phyloP scores from a whole-genome alignment of 495 filamentous ascomycete genomes.

The Penicillium pulvis region DNA sequence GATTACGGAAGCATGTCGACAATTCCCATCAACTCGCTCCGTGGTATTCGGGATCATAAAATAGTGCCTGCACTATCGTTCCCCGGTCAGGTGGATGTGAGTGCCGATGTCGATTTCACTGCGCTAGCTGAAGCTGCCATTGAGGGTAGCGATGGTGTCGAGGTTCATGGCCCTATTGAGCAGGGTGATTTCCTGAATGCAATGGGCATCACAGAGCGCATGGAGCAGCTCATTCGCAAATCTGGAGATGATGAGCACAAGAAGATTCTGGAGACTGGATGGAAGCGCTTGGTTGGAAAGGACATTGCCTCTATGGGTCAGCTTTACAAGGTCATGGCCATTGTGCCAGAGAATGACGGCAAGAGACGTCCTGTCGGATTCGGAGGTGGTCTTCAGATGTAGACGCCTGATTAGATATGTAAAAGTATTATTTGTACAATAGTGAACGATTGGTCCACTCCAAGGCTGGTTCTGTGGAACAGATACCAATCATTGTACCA shows the following conservation, averaged over 20 bases:
- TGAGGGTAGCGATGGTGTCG: slow-evolving; percentile 71
- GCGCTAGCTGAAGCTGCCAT: slow-evolving; percentile 81
- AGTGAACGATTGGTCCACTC: neutral
- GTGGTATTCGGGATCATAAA: slow-evolving; percentile 77
- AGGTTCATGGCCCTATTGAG: slow-evolving; percentile 90
- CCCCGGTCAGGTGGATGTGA: slow-evolving; percentile 82
- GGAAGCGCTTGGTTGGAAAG: slow-evolving; percentile 77
- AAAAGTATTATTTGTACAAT: neutral
- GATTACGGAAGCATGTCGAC: slow-evolving; percentile 85
- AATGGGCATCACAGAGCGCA: slow-evolving; percentile 82
- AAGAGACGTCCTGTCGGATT: slow-evolving; percentile 83
- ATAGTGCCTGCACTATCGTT: slow-evolving; percentile 72
- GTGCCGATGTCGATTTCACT: slow-evolving; percentile 88
- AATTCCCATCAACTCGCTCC: slow-evolving; percentile 82
- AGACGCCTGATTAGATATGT: neutral
- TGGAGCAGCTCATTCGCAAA: slow-evolving; percentile 61
- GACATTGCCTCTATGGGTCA: slow-evolving; percentile 84
- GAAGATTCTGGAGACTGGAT: slow-evolving; percentile 68
- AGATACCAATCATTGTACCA: no score
- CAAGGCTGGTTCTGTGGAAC: neutral
- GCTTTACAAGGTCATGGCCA: slow-evolving; percentile 89
- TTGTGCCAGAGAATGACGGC: slow-evolving; percentile 79
- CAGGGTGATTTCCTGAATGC: slow-evolving; percentile 76
- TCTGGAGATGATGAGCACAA: slow-evolving; percentile 53
- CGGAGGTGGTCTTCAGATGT: slow-evolving; percentile 67